Base-by-base conservation (phyloP, 1,284 basidiomycete species). In the Jaminaea rosea region DNA sequence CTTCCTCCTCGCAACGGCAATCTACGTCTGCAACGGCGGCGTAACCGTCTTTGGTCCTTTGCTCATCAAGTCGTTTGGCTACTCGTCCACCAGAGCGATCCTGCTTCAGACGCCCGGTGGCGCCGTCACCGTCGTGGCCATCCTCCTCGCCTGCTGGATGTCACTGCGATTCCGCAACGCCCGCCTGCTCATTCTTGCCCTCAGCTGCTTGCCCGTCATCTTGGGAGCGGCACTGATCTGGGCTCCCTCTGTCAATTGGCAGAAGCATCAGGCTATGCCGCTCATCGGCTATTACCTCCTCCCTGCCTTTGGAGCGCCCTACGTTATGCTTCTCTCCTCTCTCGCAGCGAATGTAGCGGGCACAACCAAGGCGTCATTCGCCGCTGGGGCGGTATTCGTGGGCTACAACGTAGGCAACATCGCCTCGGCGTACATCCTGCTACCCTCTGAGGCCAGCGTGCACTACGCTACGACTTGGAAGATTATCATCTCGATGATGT, bases 401-500 rank as follows among this genome's bases (percentile, higher is more conserved):
- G 77, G 75, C 7, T 78, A 70, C 52, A 63, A 60, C 52, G 48
- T 53, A 2, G 62, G 58, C 10, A 66, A 66, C 44, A 41, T 55
- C 10, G 46, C 32, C 24, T 36, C 41, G 24, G 31, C 75, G 2
- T 78, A 78, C 56, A 65, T 58, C 44, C 61, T 73, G 11, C 44
- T 59, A 21, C 54, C 55, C 9, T 47, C 44, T 10, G 65, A 67
- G 54, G 58, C 47, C 26, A 27, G 34, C 2, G 67, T 72, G 60
- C 75, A 77, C 56, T 79, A 78, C 61, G 73, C 75, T 10, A 72
- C 74, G 11, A 77, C 77, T 1, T 79, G 77, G 76, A 77, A 78
- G 58, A 62, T 73, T 15, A 66, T 78, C 31, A 71, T 77, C 37
- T 75, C 75, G n/a, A 41, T 44, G 31, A 59, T 59, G 58, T 46